Base-by-base conservation (phyloP, 2,329 filamentous ascomycete species). In the Triangularia verruculosa region DNA sequence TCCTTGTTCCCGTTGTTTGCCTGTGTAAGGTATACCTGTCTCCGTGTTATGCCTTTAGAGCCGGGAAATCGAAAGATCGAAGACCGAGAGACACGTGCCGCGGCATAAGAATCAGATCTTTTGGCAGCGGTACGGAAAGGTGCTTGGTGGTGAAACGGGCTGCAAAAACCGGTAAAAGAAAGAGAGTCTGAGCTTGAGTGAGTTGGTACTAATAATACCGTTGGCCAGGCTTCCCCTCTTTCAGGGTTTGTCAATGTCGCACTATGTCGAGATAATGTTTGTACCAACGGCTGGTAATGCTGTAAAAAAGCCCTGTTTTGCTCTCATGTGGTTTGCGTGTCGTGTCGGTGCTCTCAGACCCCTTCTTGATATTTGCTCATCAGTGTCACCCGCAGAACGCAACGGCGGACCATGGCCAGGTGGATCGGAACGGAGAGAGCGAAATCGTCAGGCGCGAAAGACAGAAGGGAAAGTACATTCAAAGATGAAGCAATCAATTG, bases 141-240 rank as follows among this genome's bases (percentile, higher is more conserved):
- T 9, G n/a, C n/a, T 47, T 47, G 39, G n/a, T 47, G 39, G 39
- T 47, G 55, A 57, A 57, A 34, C 55, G 55, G 55, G 55, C 30
- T 39, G 55, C 28, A 57, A 25, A 25, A 34, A 24, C 28, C 13
- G 22, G 56, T 24, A 58, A 58, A 43, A 58, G 39, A 34, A 39
- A 57, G 30, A 20, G 13, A 34, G 30, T 57, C 55, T 57, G 55
- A 39, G 55, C 28, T 57, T 56, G 20, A 56, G 54, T 56, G 54
- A 28, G n/a, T 22, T n/a, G 55, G 13, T 22, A n/a, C n/a, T n/a
- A 22, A 34, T 34, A 22, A 34, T n/a, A 57, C 28, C 20, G 11
- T 5, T 20, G n/a, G 1, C 6, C 39, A 6, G 39, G 39, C 9
- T 47, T 20, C 39, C 39, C 39, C 39, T 47, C 39, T 47, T 47